phyloP scores from a whole-genome alignment of 1,139 yeast species.

The Protomyces arabidopsidicola region DNA sequence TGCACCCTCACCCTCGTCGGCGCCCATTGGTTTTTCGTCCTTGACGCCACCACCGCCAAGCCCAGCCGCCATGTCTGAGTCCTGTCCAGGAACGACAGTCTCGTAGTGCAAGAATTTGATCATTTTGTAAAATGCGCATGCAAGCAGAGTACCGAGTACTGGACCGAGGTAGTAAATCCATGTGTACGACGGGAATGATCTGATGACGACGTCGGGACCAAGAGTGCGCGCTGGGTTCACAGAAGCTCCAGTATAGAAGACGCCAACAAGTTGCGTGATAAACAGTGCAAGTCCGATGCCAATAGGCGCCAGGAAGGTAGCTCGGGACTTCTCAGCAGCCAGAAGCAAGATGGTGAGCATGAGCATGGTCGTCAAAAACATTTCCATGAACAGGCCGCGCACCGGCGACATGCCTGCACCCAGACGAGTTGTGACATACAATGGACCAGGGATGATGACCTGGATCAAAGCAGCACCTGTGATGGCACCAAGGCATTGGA shows the following conservation, averaged over 20 bases:
- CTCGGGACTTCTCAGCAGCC: constrained; percentile 78
- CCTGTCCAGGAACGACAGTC: constrained; percentile 21
- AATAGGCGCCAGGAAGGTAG: constrained; percentile 75
- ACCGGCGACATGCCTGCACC: constrained; percentile 69
- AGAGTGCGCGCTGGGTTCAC: constrained; percentile 85
- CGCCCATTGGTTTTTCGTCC: background rate
- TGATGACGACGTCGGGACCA: constrained; percentile 74
- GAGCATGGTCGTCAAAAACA: constrained; percentile 69
- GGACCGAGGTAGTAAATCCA: constrained; percentile 79
- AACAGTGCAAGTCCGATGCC: constrained; percentile 79
- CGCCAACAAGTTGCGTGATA: constrained; percentile 75
- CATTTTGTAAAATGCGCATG: constrained; percentile 17
- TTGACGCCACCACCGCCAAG: background rate
- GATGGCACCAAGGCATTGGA: constrained; percentile 82
- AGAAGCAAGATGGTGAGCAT: constrained; percentile 73
- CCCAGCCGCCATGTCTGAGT: constrained; percentile 6
- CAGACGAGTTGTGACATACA: constrained; percentile 65
- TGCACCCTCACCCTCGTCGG: background rate
- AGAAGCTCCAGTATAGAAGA: constrained; percentile 88
- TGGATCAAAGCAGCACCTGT: constrained; percentile 88
- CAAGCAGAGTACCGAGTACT: constrained; percentile 27
- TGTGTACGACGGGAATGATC: constrained; percentile 71
- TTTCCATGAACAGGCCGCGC: constrained; percentile 77
- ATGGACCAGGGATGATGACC: constrained; percentile 80
- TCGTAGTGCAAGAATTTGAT: constrained; percentile 19